These are phyloP conservation scores for Tillandsia leiboldiana DNA, from an alignment of 176 grass and related monocot genomes.

Conservation along the genomic window DNA sequence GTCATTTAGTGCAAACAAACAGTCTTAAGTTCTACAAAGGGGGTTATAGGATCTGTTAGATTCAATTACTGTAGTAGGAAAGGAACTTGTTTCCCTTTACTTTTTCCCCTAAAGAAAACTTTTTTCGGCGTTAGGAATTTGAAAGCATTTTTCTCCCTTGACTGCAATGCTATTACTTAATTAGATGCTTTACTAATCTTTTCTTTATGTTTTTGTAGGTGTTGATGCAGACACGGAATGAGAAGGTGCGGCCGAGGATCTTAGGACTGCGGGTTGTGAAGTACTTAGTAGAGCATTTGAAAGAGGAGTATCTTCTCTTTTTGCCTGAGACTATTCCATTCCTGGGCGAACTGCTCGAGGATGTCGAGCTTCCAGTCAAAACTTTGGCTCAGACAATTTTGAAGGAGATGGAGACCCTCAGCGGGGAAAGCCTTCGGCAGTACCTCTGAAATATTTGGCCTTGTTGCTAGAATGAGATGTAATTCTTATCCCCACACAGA, in stretches of 20 bases:
- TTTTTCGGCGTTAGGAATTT: neutral
- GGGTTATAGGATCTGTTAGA: no score
- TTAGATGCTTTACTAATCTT: neutral
- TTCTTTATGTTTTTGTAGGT: conserved; percentile 33
- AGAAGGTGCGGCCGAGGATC: conserved; percentile 57
- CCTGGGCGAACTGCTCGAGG: conserved; percentile 68
- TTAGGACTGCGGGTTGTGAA: conserved; percentile 69
- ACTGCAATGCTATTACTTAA: neutral
- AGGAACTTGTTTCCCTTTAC: no score
- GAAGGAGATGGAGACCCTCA: conserved; percentile 70
- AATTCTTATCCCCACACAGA: no score
- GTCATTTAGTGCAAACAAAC: no score
- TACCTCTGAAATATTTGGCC: conserved; percentile 30
- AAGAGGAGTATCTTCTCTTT: conserved; percentile 73
- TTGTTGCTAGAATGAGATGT: no score
- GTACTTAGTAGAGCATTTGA: conserved; percentile 75
- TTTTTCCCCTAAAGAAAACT: no score
- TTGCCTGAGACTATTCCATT: conserved; percentile 72
- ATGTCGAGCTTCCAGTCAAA: conserved; percentile 76
- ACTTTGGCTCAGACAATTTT: conserved; percentile 57
- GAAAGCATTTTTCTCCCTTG: neutral
- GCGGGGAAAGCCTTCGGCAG: conserved; percentile 60
- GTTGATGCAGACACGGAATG: conserved; percentile 76
- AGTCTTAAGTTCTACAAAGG: no score
- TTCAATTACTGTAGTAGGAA: no score